phyloP scores from a whole-genome alignment of 306 rosid genomes.

The Quercus dentata region DNA sequence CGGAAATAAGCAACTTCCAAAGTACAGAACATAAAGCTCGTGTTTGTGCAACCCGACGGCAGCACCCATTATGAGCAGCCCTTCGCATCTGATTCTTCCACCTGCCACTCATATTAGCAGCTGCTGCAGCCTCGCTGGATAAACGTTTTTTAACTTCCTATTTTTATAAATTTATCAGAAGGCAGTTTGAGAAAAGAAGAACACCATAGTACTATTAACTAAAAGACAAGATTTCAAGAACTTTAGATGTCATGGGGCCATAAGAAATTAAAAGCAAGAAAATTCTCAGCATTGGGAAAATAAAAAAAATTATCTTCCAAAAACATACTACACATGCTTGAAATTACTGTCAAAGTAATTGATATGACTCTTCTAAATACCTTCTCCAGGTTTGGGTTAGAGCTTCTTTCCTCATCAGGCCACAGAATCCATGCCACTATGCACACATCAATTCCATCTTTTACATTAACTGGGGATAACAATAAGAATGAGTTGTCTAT shows the following conservation, averaged over 20 bases:
- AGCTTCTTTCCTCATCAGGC: constrained; percentile 97
- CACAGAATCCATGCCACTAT: constrained; percentile 89
- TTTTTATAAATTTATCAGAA: constrained; percentile 27
- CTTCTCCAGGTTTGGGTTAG: constrained; percentile 88
- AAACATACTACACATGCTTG: neutral
- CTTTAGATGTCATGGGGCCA: neutral
- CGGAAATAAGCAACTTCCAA: constrained; percentile 88
- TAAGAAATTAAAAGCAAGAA: neutral
- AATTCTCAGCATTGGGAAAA: neutral
- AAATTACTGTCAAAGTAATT: neutral
- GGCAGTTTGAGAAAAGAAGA: constrained; percentile 6
- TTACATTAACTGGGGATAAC: constrained; percentile 51
- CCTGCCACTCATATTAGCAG: constrained; percentile 78
- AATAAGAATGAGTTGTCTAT: constrained; percentile 57
- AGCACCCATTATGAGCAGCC: constrained; percentile 96
- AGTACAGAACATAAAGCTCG: constrained; percentile 80
- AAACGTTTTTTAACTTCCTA: constrained; percentile 91
- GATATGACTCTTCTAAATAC: constrained; percentile 36
- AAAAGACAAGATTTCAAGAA: neutral
- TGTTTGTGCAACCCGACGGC: constrained; percentile 91
- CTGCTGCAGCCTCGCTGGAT: constrained; percentile 72
- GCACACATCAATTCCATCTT: constrained; percentile 72
- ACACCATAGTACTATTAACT: constrained; percentile 9
- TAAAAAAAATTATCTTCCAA: neutral
- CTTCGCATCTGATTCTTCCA: constrained; percentile 98